These are phyloP conservation scores for Murraya koenigii DNA, from an alignment of 345 rosid genomes.

Conservation along the genomic window DNA sequence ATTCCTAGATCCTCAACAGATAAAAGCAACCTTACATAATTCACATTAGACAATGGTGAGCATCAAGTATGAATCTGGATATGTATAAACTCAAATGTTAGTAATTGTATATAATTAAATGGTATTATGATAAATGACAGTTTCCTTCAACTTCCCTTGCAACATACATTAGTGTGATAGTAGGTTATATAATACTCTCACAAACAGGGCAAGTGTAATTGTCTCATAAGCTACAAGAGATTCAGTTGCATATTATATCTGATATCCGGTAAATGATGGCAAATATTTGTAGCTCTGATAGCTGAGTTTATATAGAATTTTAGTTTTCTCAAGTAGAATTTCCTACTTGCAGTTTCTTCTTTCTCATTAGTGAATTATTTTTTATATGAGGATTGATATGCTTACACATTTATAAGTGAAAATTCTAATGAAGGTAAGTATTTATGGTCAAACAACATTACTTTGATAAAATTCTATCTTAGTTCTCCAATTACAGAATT, in stretches of 20 bases:
- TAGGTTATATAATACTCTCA: not conserved
- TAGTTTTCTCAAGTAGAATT: not conserved
- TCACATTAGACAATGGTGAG: not conserved
- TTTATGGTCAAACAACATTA: not conserved
- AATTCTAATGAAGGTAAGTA: not conserved
- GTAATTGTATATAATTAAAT: not conserved
- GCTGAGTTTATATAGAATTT: not conserved
- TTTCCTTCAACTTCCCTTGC: not conserved
- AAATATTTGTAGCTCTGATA: not conserved
- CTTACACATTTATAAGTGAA: not conserved
- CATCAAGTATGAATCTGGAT: not conserved
- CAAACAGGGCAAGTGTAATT: not conserved
- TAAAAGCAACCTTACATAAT: not conserved
- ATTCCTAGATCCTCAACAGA: not conserved
- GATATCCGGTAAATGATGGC: not conserved
- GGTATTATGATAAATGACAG: not conserved
- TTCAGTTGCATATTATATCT: not conserved
- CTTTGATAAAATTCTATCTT: not conserved
- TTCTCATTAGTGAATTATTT: not conserved
- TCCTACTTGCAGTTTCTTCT: not conserved
- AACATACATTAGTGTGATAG: not conserved
- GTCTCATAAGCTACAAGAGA: not conserved
- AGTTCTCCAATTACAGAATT: not conserved
- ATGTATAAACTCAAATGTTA: not conserved
- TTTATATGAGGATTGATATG: not conserved